phyloP scores from a whole-genome alignment of 441 rosid genomes.

The Populus tomentosa region DNA sequence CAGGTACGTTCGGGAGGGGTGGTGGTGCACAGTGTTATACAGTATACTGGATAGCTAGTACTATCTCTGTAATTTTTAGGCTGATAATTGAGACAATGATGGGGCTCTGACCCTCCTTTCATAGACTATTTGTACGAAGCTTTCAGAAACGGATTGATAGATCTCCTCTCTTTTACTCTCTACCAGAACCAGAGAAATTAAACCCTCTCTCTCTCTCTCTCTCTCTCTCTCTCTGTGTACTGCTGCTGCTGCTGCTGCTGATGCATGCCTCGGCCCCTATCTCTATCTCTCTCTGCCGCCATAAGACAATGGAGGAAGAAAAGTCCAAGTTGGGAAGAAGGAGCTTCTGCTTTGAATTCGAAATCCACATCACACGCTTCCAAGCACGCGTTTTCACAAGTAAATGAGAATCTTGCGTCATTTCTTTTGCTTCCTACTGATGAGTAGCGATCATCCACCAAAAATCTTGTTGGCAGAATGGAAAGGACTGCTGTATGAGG shows the following conservation, averaged over 20 bases:
- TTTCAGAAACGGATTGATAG: conserved; percentile 33
- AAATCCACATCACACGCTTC: conserved; percentile 49
- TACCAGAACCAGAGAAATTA: conserved; percentile 21
- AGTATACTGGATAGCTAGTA: background rate
- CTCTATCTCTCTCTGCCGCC: conserved; percentile 35
- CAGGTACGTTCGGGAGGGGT: background rate
- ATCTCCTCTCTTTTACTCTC: conserved; percentile 18
- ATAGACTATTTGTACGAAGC: conserved; percentile 33
- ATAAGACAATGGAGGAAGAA: background rate
- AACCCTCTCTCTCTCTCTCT: background rate
- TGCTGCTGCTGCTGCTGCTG: conserved; percentile 8
- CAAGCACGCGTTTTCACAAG: conserved; percentile 40
- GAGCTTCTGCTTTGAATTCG: conserved; percentile 29
- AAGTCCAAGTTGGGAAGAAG: conserved; percentile 4
- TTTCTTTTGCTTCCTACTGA: conserved; percentile 20
- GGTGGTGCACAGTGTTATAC: background rate
- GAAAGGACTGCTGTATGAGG: background rate
- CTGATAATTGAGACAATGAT: conserved; percentile 52
- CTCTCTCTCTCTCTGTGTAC: background rate
- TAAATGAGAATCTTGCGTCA: conserved; percentile 37
- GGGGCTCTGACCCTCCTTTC: conserved; percentile 48
- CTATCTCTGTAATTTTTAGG: background rate
- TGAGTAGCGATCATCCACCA: background rate
- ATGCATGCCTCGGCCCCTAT: conserved; percentile 19
- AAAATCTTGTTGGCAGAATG: conserved; percentile 1